Base-by-base conservation (phyloP, 169 alveolate species). In the Theileria equi region DNA sequence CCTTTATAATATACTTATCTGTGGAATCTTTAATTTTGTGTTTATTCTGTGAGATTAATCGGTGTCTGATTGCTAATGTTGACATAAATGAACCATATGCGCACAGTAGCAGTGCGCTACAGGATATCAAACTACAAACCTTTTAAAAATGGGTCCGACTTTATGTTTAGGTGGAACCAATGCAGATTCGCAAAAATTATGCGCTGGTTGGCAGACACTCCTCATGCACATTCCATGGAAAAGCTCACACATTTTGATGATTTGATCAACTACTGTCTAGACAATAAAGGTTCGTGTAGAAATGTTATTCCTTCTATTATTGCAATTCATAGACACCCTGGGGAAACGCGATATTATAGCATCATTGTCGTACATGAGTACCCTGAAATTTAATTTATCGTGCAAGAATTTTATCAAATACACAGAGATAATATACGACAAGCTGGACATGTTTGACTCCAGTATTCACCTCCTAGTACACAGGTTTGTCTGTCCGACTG, bases 151-250 rank as follows among this genome's bases (percentile, higher is more conserved):
- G 11, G 3, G 13, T 10, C 17, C 19, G 10, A 19, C 2, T 31
- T 13, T 21, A 3, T 59, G 2, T 5, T 17, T 34, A 31, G 3
- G 17, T 28, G 28, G 17, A 2, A 31, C n/a, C 54, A 59, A 19
- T 19, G 62, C 34, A 59, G 84, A 21, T 3, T 50, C 45, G 52
- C 86, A 35, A 77, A 77, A 57, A 65, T 77, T 10, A n/a, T 67
- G 43, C 68, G 86, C 13, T 77, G 86, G 86, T 28, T 44, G 5
- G 77, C 86, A 21, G 86, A 77, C 57, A 77, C 86, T 16, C 74
- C 80, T 16, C 81, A 66, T 31, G 68, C 86, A 1, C 80, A 66
- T 35, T 35, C 17, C 21, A 77, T 77, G 86, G 70, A 77, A 32
- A 19, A 44, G 28, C 62, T 77, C 52, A 77, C 38, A 40, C 81